Evolutionary conservation across 2,329 filamentous ascomycete genomes (phyloP), one percentile per base, ranked within the genome.

Genomic region (Sclerotinia trifoliorum): DNA sequence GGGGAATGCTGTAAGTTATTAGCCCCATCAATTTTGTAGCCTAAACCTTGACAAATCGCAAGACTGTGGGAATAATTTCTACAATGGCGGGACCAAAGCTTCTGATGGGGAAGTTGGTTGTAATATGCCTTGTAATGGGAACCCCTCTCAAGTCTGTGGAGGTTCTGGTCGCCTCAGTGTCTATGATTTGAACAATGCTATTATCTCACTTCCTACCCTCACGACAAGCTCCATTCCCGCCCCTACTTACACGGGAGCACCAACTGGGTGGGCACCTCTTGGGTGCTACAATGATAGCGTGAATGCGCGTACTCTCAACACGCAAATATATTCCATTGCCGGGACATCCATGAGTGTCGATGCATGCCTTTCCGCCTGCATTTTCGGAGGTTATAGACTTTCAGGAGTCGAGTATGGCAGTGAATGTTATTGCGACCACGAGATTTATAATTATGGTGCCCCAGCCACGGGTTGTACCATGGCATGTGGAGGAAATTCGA

Each of bases 1-100:
- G 75, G 79, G 6, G 81, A 83, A 72, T 83, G 79, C 70, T 82
- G 71, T 73, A 68, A 70, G 72, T 70, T n/a, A 13, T 35, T 24
- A 32, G 10, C 29, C 24, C 24, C n/a, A 35, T 67, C 19, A n/a
- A 15, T 55, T n/a, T 5, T 63, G 29, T 54, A 44, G 24, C 19
- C 17, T 32, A 26, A 13, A 26, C 46, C 51, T 63, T 68, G 46
- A 68, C 67, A 24, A 48, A 48, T 13, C 13, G 57, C 11, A 64
- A 70, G 69, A 67, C 55, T 70, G 69, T n/a, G 70, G 61, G 24
- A 65, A 62, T 24, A 65, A 63, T 29, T 51, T 71, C 35, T 39
- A 11, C 17, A 71, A 68, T 61, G 68, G 68, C n/a, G 65, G 66
- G 10, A 21, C 17, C 21, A 58, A 35, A 48, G 67, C 69, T 67